Evolutionary conservation across 768 basidiomycete genomes (phyloP), one percentile per base, ranked within the genome.

Genomic region (Chalciporus chontae): DNA sequence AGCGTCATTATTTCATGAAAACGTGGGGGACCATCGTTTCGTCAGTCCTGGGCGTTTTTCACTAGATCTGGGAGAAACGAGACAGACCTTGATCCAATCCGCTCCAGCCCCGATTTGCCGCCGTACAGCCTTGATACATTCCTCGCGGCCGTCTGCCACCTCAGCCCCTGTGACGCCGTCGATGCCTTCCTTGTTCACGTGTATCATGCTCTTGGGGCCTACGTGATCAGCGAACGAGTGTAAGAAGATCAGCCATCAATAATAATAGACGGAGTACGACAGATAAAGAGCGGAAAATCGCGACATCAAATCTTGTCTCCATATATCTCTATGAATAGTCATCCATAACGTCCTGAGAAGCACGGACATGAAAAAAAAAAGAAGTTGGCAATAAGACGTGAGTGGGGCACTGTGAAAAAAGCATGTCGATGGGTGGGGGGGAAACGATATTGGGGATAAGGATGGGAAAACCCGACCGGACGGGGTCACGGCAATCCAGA

Each of bases 51-150:
- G 31, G 31, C 13, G 31, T 31, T 9, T 2, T 10, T 4, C 10
- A 4, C 10, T 31, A 26, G 31, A 31, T 14, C 21, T 2, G 31
- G 13, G 31, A 18, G 4, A 26, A n/a, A 27, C 27, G 17, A 31
- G 5, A 56, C 60, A 19, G 51, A 79, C 78, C 75, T 85, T 84
- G 55, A 86, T 81, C 79, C 78, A 83, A 64, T 85, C 84, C 4
- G 83, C 78, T 7, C 82, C 82, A 11, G 79, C 77, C 26, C 83
- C 83, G 47, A 85, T 74, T 54, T 85, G 84, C 50, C 72, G 73
- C 23, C 83, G 71, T 5, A 83, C 79, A 11, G 76, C 81, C 51
- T 72, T 73, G 36, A 77, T 60, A 56, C 83, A 81, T 29, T 72
- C 79, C 27, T 75, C 77, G 19, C 73, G 65, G 1, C 83, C 84